phyloP scores from a whole-genome alignment of 2,329 filamentous ascomycete species.

The Stagonosporopsis rhizophila region DNA sequence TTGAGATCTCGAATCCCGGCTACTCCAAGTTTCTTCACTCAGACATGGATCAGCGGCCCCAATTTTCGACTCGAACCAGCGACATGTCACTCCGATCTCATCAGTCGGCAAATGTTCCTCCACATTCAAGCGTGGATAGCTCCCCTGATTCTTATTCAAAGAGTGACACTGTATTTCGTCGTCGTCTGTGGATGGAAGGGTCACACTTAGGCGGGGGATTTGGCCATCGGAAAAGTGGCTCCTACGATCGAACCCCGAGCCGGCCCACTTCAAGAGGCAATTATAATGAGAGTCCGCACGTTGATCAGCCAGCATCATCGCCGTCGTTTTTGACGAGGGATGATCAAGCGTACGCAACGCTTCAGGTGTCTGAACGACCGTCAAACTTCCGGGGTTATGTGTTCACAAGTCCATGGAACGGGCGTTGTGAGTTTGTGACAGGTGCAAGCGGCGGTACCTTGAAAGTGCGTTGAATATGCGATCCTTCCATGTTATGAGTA shows the following conservation, averaged over 20 bases:
- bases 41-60: constrained; percentile 21
- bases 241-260: constrained; percentile 36
- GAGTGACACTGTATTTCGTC: constrained; percentile 47
- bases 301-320: constrained; percentile 22
- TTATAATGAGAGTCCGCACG: constrained; percentile 25
- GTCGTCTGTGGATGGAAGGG: constrained; percentile 59
- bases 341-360: constrained; percentile 38
- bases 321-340: constrained; percentile 33
- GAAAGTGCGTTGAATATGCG: constrained; percentile 48
- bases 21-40: constrained; percentile 63
- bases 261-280: constrained; percentile 34
- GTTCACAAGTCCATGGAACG: constrained; percentile 87
- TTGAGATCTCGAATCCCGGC: constrained; percentile 66
- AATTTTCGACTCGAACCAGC: constrained; percentile 22
- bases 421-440: constrained; percentile 84
- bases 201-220: constrained; percentile 50
- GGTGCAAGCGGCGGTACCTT: constrained; percentile 76
- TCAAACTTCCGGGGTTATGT: constrained; percentile 70
- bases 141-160: background rate
- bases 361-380: constrained; percentile 51
- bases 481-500: background rate
- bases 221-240: constrained; percentile 48
- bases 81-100: constrained; percentile 24
- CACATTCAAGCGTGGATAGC: background rate
- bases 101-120: constrained; percentile 1